These are phyloP conservation scores for Candida buenavistaensis DNA, from an alignment of 1,139 yeast species.

Conservation along the genomic window DNA sequence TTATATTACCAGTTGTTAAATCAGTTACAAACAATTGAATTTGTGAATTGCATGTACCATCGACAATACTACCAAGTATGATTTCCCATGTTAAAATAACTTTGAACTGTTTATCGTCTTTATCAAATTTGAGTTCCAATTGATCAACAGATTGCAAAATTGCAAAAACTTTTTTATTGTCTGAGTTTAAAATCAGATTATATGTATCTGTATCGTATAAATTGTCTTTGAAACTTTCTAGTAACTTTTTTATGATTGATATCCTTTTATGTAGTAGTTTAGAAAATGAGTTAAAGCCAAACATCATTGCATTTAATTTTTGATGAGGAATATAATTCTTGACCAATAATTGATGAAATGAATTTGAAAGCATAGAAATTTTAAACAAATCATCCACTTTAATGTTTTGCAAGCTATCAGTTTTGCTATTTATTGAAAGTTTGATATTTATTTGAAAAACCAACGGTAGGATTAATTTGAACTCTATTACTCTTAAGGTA, in stretches of 20 bases:
- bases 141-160: conserved; percentile 22
- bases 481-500: conserved; percentile 22
- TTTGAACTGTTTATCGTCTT: conserved; percentile 9
- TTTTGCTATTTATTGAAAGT: conserved; percentile 18
- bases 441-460: conserved; percentile 24
- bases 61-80: conserved; percentile 20
- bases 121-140: conserved; percentile 18
- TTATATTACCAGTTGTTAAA: conserved; percentile 8
- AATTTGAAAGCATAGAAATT: conserved; percentile 22
- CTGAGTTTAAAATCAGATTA: conserved; percentile 9
- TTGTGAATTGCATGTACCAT: conserved; percentile 29
- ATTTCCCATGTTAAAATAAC: conserved; percentile 30
- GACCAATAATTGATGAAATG: conserved; percentile 19
- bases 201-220: conserved; percentile 7
- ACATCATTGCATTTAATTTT: conserved; percentile 31
- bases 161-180: conserved; percentile 19
- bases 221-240: conserved; percentile 17
- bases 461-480: conserved; percentile 21
- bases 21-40: conserved; percentile 17
- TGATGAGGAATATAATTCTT: conserved; percentile 26
- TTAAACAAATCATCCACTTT: conserved; percentile 12
- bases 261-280: conserved; percentile 23
- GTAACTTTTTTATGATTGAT: conserved; percentile 19
- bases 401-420: conserved; percentile 20
- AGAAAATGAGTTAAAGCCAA: conserved; percentile 34